Evolutionary conservation across 2,329 filamentous ascomycete species (phyloP).

Genomic region (Colletotrichum sidae): DNA sequence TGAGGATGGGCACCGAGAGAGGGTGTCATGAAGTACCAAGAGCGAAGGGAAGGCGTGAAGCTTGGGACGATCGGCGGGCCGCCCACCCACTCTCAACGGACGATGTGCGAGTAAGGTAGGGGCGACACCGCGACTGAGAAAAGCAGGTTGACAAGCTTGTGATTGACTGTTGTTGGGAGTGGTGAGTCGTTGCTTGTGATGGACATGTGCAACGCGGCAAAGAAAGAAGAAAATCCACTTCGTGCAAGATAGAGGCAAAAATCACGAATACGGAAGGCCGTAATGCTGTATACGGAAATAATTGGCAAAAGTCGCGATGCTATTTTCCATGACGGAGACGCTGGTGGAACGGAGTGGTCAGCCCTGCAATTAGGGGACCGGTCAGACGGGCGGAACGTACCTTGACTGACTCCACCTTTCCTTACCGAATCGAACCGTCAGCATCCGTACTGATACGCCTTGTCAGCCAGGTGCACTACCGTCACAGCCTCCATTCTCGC

Average conservation of each 20-base stretch:
- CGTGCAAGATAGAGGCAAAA: too few relatives aligned
- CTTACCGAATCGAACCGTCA: background rate
- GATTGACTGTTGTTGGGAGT: too few relatives aligned
- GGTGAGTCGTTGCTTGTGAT: too few relatives aligned
- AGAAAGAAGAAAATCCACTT: too few relatives aligned
- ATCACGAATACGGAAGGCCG: background rate
- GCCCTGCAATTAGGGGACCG: conserved; percentile 27
- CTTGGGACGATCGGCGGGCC: conserved; percentile 27
- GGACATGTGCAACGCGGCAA: too few relatives aligned
- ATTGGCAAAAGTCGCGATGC: conserved; percentile 11
- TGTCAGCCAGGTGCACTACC: background rate
- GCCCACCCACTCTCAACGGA: background rate
- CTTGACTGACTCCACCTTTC: background rate
- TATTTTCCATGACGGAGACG: conserved; percentile 12
- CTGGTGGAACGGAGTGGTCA: conserved; percentile 25
- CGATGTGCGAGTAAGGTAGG: too few relatives aligned
- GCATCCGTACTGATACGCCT: background rate
- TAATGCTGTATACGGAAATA: conserved; percentile 1
- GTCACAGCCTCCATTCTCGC: background rate
- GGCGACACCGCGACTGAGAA: too few relatives aligned
- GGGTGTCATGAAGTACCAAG: background rate
- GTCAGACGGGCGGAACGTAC: conserved; percentile 2
- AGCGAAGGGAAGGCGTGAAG: conserved; percentile 17
- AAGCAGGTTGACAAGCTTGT: too few relatives aligned
- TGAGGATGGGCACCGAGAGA: conserved; percentile 13